Percentiles rank a stretch among this genome's conserved stretches.
Evolutionary conservation across 331 rosid genomes (phyloP).

Genomic region (Quercus lobata): DNA sequence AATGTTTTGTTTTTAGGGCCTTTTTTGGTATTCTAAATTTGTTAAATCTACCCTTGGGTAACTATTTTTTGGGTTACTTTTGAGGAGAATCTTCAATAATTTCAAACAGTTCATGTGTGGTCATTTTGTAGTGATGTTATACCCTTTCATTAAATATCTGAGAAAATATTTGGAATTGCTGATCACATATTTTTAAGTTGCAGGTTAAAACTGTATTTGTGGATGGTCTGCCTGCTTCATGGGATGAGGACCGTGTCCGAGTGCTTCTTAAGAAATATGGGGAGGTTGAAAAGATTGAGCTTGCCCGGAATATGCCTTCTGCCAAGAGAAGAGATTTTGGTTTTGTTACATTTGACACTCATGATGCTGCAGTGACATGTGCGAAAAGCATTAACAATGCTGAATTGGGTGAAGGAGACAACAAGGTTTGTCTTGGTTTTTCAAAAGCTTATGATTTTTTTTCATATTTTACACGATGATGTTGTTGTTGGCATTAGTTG

Average conservation of each 20-base stretch:
- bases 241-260: constrained; percentile 84
- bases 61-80: neutral
- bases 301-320: constrained; percentile 97
- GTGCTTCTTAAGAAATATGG: constrained; percentile 80
- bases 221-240: constrained; percentile 88
- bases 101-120: neutral
- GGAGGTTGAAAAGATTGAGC: constrained; percentile 82
- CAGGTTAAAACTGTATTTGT: constrained; percentile 98
- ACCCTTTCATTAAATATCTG: neutral
- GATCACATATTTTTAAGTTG: constrained; percentile 22
- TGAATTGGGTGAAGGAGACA: constrained; percentile 90
- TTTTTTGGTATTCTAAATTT: neutral
- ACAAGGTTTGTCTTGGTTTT: constrained; percentile 55
- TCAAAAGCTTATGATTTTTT: neutral
- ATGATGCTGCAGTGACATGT: constrained; percentile 90
- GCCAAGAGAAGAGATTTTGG: constrained; percentile 97
- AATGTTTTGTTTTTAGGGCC: neutral
- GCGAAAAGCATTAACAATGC: constrained; percentile 86
- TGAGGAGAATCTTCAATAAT: neutral
- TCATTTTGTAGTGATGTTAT: neutral
- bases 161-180: constrained; percentile 8
- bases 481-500: neutral
- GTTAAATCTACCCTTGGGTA: neutral
- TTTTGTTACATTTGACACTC: constrained; percentile 88
- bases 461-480: neutral